A percentile compares a stretch with the other conserved stretches of the same genome.
phyloP scores from a whole-genome alignment of 164 flowering plant genomes.

The Warburgia ugandensis region DNA sequence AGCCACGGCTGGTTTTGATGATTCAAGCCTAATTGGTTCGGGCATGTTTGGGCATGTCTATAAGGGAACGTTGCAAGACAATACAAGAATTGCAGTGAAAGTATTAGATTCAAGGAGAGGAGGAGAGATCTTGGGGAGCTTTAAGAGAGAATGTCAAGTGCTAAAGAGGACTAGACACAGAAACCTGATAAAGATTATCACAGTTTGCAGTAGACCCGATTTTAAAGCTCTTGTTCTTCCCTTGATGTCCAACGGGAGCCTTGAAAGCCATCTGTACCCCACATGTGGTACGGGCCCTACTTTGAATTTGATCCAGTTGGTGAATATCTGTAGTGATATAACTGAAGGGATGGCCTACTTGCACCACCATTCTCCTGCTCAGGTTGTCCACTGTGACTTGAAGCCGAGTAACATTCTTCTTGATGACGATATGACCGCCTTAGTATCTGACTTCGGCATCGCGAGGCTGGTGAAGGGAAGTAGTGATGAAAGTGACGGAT shows the following conservation, averaged over 20 bases:
- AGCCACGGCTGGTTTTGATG: conserved; percentile 70
- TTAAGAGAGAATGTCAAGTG: conserved; percentile 80
- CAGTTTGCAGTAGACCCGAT: conserved; percentile 69
- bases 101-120: conserved; percentile 42
- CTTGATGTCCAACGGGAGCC: conserved; percentile 82
- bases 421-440: conserved; percentile 66
- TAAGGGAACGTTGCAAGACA: conserved; percentile 57
- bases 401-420: conserved; percentile 89
- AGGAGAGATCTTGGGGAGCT: conserved; percentile 42
- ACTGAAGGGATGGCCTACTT: conserved; percentile 85
- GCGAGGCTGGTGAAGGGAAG: conserved; percentile 45
- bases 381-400: conserved; percentile 77
- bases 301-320: conserved; percentile 52
- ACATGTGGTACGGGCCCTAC: conserved; percentile 17
- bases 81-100: conserved; percentile 69
- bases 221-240: conserved; percentile 88
- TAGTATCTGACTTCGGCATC: conserved; percentile 84
- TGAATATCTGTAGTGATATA: conserved; percentile 66
- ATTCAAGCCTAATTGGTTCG: conserved; percentile 63
- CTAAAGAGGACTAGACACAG: conserved; percentile 69
- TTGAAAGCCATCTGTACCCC: conserved; percentile 68
- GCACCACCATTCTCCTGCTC: conserved; percentile 71
- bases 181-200: conserved; percentile 73
- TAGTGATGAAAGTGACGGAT: conserved; percentile 29
- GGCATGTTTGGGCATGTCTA: conserved; percentile 86